Percentiles rank a stretch among this genome's conserved stretches.
Evolutionary conservation across 768 basidiomycete species (phyloP).

Genomic region (Scleroderma citrinum): DNA sequence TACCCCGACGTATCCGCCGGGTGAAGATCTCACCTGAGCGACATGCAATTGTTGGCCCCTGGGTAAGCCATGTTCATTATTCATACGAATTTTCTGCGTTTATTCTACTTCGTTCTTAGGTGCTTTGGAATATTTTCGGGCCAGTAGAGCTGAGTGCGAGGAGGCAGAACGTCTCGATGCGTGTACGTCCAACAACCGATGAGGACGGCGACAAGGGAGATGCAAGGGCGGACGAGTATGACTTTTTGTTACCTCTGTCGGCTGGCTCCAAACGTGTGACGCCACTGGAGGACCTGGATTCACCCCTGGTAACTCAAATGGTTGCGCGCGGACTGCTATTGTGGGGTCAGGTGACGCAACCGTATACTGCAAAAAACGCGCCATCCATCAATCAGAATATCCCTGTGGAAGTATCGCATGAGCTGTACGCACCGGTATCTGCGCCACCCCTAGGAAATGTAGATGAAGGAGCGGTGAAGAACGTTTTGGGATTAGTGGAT

Average conservation of each 20-base stretch:
- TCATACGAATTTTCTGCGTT: conserved; percentile 3
- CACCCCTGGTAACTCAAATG: conserved; percentile 41
- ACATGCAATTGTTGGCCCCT: conserved; percentile 46
- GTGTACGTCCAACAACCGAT: conserved; percentile 17
- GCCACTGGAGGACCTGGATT: conserved; percentile 42
- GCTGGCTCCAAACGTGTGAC: conserved; percentile 36
- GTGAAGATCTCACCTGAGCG: conserved; percentile 44
- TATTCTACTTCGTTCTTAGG: conserved; percentile 25
- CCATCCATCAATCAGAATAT: no score
- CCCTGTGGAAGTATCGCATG: not conserved
- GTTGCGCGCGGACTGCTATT: conserved; percentile 45
- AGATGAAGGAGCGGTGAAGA: no score
- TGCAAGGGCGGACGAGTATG: conserved; percentile 40
- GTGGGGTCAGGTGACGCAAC: conserved; percentile 27
- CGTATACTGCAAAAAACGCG: no score
- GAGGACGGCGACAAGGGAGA: conserved; percentile 10
- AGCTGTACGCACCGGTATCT: not conserved
- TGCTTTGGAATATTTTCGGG: conserved; percentile 40
- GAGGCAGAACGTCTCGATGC: conserved; percentile 41
- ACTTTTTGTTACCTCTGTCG: conserved; percentile 42
- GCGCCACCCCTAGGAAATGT: no score
- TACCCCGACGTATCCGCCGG: conserved; percentile 38
- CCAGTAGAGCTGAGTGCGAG: conserved; percentile 30
- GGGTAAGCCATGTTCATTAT: conserved; percentile 36
- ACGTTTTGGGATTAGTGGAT: no score